Conservation (phyloP, 345 rosid species). For the Lagerstroemia speciosa region DNA sequence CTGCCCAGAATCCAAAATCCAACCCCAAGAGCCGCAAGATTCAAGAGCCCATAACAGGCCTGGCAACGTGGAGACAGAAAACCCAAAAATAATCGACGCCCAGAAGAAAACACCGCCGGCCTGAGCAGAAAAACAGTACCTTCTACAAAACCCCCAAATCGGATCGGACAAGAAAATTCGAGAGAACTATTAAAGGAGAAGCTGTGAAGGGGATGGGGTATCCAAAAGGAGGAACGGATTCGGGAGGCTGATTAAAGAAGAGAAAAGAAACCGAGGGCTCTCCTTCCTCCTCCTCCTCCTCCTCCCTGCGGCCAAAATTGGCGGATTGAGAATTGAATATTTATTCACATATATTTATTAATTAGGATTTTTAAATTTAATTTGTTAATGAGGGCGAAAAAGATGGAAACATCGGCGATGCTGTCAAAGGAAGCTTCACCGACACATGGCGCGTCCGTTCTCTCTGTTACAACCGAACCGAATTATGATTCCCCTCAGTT, state of each 20-base stretch:
- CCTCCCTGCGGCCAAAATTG: slow-evolving; percentile 10
- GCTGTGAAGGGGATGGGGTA: neutral
- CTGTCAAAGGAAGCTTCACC: slow-evolving; percentile 16
- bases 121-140: neutral
- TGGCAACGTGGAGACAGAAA: neutral
- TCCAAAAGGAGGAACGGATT: neutral
- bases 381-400: neutral
- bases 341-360: neutral
- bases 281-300: neutral
- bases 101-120: neutral
- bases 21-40: neutral
- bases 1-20: neutral
- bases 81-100: neutral
- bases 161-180: neutral
- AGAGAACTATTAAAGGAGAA: neutral
- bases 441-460: slow-evolving; percentile 13
- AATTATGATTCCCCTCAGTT: no score
- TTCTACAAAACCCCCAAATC: neutral
- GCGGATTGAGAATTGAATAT: neutral
- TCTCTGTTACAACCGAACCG: no score
- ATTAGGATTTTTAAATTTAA: neutral
- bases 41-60: neutral
- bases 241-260: neutral
- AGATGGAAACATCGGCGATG: slow-evolving; percentile 1
- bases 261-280: neutral